These are phyloP conservation scores for Tagetes patula DNA, from an alignment of 129 eudicot species.

Conservation along the genomic window DNA sequence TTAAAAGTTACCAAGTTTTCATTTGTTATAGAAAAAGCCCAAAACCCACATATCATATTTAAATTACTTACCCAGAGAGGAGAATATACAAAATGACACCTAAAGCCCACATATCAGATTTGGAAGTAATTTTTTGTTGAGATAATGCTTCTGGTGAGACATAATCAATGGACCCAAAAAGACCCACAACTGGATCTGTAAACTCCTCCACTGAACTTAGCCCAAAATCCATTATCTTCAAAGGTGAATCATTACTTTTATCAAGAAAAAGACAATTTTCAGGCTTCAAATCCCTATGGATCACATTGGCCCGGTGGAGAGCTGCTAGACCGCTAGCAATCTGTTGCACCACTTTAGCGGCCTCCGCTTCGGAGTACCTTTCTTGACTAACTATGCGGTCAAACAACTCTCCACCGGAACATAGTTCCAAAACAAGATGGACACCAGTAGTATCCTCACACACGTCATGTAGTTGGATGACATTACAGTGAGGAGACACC, in stretches of 20 bases:
- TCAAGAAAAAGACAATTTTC: conserved; percentile 73
- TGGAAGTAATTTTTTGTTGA: conserved; percentile 49
- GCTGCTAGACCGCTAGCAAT: conserved; percentile 68
- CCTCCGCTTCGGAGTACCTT: conserved; percentile 67
- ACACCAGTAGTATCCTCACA: conserved; percentile 70
- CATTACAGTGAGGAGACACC: conserved; percentile 72
- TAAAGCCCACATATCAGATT: conserved; percentile 81
- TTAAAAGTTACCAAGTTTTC: neutral
- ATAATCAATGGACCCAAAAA: conserved; percentile 86
- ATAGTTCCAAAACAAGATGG: conserved; percentile 65
- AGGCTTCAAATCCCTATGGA: conserved; percentile 81
- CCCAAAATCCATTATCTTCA: conserved; percentile 89
- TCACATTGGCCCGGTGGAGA: conserved; percentile 58
- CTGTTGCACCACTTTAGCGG: conserved; percentile 69
- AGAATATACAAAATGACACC: conserved; percentile 82
- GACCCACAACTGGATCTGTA: conserved; percentile 78
- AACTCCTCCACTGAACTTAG: conserved; percentile 82
- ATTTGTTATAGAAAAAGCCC: neutral
- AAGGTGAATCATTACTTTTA: conserved; percentile 48
- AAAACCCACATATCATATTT: neutral
- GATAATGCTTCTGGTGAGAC: conserved; percentile 84
- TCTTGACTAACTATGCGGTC: conserved; percentile 74
- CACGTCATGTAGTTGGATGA: conserved; percentile 70
- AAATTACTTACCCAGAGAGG: conserved; percentile 59
- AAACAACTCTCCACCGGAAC: conserved; percentile 81